Conservation (phyloP, 31 red algal species). For the Odonthalia washingtoniensis region DNA sequence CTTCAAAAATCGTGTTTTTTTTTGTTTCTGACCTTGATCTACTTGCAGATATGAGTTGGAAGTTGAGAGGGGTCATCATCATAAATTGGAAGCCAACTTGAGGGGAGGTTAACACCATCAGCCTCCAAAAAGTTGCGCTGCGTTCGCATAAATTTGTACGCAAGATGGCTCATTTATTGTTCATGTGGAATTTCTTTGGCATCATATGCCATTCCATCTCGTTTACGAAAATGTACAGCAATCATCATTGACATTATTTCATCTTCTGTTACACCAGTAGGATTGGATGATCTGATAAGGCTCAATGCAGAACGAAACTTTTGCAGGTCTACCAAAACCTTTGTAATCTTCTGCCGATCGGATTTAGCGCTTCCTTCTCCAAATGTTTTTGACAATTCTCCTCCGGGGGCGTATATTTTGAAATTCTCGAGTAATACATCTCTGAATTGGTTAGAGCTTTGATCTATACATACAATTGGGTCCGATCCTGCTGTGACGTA, state of each 20-base stretch:
- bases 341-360: neutral
- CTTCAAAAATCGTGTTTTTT: too few relatives aligned
- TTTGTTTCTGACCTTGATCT: too few relatives aligned
- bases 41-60: too few relatives aligned
- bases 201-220: constrained; percentile 17
- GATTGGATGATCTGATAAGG: neutral
- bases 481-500: too few relatives aligned
- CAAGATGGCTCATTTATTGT: neutral
- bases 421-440: too few relatives aligned
- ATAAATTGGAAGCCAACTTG: too few relatives aligned
- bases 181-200: neutral
- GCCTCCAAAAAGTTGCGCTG: constrained; percentile 22
- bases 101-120: too few relatives aligned
- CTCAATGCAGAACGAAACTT: constrained; percentile 26
- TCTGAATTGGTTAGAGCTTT: too few relatives aligned
- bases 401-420: too few relatives aligned
- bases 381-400: constrained; percentile 10
- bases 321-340: constrained; percentile 20
- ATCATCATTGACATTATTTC: constrained; percentile 29
- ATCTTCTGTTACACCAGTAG: constrained; percentile 22
- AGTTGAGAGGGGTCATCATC: too few relatives aligned
- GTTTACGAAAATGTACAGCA: constrained; percentile 2
- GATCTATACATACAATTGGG: too few relatives aligned
- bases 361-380: neutral
- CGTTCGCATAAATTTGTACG: constrained; percentile 20